These are phyloP conservation scores for Scutellaria galericulata DNA, from an alignment of 257 asterid species.

Conservation along the genomic window DNA sequence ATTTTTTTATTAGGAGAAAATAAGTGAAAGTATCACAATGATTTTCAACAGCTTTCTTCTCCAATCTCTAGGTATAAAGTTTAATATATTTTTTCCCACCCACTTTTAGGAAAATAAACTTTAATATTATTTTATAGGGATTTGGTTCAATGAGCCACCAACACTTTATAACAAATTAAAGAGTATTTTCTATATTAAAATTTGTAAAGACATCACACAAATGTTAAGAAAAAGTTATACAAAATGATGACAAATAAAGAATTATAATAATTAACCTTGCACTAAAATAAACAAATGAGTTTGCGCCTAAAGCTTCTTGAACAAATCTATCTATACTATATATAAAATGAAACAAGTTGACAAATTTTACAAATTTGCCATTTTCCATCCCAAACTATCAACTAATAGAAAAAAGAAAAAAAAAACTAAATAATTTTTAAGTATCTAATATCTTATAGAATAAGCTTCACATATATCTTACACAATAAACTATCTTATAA, in stretches of 20 bases:
- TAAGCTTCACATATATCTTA: too few relatives aligned
- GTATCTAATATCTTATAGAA: too few relatives aligned
- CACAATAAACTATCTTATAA: too few relatives aligned
- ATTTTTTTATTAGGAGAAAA: neutral
- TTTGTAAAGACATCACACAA: neutral
- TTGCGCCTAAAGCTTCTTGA: neutral
- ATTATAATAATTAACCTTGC: neutral
- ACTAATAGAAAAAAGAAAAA: too few relatives aligned
- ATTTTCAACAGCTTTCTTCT: slow-evolving; percentile 26
- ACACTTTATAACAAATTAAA: neutral
- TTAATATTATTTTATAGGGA: neutral
- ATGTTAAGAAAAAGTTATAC: neutral
- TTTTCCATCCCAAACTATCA: too few relatives aligned
- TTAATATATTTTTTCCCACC: neutral
- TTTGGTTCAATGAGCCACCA: slow-evolving; percentile 22
- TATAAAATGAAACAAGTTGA: too few relatives aligned
- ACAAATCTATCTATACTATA: too few relatives aligned
- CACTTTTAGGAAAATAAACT: slow-evolving; percentile 11
- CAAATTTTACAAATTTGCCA: too few relatives aligned
- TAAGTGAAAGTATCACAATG: slow-evolving; percentile 36
- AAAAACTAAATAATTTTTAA: too few relatives aligned
- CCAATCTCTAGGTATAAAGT: slow-evolving; percentile 32
- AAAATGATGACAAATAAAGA: neutral
- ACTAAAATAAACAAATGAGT: neutral
- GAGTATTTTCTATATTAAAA: neutral